Evolutionary conservation across 2,329 filamentous ascomycete species (phyloP).

Genomic region (Clarireedia hainanense): DNA sequence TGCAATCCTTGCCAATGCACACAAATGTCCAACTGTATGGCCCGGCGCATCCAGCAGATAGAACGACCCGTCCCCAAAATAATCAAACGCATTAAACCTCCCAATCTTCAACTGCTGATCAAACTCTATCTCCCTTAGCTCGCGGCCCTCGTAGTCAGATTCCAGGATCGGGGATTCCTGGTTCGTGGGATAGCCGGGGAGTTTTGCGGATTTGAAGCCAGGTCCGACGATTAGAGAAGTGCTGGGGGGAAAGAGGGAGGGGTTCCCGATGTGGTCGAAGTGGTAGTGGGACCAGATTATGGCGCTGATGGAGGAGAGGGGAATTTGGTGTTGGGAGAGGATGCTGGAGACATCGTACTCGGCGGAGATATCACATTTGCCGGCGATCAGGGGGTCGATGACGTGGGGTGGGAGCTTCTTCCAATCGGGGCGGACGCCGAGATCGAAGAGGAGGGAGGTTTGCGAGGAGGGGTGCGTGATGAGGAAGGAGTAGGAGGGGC

Average conservation of each 20-base stretch:
- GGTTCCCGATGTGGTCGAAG: constrained; percentile 37
- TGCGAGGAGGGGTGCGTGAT: constrained; percentile 35
- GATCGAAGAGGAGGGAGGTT: constrained; percentile 30
- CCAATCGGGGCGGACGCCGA: constrained; percentile 36
- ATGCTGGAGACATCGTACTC: constrained; percentile 35
- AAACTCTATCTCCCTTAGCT: constrained; percentile 30
- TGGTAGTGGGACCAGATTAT: constrained; percentile 32
- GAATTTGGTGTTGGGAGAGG: constrained; percentile 27
- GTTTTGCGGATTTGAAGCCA: constrained; percentile 35
- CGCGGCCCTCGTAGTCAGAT: constrained; percentile 33
- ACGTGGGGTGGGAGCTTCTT: constrained; percentile 31
- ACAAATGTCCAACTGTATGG: constrained; percentile 36
- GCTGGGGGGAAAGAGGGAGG: constrained; percentile 34
- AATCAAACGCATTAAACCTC: constrained; percentile 41
- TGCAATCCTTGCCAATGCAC: constrained; percentile 34
- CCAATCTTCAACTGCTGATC: constrained; percentile 35
- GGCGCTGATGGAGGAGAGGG: constrained; percentile 5
- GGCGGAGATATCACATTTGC: constrained; percentile 32
- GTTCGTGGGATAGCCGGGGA: constrained; percentile 38
- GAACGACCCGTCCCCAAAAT: constrained; percentile 48
- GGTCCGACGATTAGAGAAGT: constrained; percentile 41
- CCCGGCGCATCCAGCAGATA: constrained; percentile 40
- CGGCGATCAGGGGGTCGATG: constrained; percentile 25
- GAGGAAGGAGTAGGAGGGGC: constrained; percentile 39
- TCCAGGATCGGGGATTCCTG: constrained; percentile 33